A percentile compares a stretch with the other conserved stretches of the same genome.
These are phyloP conservation scores for Xylariaceae sp. DNA, from an alignment of 2,329 filamentous ascomycete genomes.

Conservation along the genomic window DNA sequence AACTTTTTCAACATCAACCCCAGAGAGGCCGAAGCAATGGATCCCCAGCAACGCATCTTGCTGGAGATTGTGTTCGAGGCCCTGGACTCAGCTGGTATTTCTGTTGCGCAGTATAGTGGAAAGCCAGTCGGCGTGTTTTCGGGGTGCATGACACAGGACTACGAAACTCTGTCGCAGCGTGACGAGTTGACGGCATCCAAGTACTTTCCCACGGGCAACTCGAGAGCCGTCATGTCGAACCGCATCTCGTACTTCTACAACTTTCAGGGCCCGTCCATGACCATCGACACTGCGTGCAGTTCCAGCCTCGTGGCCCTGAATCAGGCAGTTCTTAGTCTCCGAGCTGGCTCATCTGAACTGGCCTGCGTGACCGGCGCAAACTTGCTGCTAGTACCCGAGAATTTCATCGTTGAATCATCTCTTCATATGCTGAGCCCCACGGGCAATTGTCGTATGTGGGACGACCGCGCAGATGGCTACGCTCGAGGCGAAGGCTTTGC, in stretches of 20 bases:
- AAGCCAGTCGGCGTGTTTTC: conserved; percentile 30
- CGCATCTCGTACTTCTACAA: conserved; percentile 39
- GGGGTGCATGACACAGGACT: conserved; percentile 33
- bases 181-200: conserved; percentile 27
- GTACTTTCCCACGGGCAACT: conserved; percentile 33
- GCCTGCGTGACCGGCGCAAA: conserved; percentile 43
- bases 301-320: conserved; percentile 36
- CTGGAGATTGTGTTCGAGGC: conserved; percentile 35
- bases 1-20: conserved; percentile 34
- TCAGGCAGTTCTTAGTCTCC: conserved; percentile 37
- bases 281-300: conserved; percentile 40
- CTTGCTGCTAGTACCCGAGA: conserved; percentile 40
- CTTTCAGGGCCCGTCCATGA: conserved; percentile 36
- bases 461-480: conserved; percentile 51
- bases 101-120: conserved; percentile 23
- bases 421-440: conserved; percentile 43
- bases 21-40: conserved; percentile 33
- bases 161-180: conserved; percentile 27
- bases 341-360: conserved; percentile 36
- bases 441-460: conserved; percentile 46
- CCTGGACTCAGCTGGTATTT: conserved; percentile 32
- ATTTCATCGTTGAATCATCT: conserved; percentile 40
- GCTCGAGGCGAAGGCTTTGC: conserved; percentile 54
- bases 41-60: conserved; percentile 31
- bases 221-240: conserved; percentile 35